Percentiles rank a stretch among this genome's conserved stretches.
phyloP scores from a whole-genome alignment of 1,284 basidiomycete genomes.

The Coriolopsis trogii region DNA sequence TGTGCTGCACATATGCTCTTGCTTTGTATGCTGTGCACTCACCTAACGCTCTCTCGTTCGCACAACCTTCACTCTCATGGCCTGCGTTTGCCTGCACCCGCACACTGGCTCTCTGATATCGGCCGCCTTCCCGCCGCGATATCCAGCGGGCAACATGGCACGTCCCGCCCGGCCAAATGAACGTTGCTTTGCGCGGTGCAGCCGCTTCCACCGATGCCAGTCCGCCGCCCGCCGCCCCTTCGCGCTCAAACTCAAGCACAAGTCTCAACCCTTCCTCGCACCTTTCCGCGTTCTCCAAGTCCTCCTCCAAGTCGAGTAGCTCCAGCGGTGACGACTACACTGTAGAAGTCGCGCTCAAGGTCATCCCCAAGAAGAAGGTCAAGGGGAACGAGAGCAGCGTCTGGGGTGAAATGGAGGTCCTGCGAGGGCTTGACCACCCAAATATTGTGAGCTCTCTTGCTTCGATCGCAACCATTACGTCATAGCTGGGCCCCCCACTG shows the following conservation, averaged over 20 bases:
- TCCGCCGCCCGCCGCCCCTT: constrained; percentile 18
- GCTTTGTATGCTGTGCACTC: background rate
- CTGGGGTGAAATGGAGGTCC: constrained; percentile 89
- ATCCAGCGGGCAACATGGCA: constrained; percentile 70
- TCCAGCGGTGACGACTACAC: constrained; percentile 35
- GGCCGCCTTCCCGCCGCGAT: background rate
- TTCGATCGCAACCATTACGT: constrained; percentile 1
- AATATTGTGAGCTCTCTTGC: constrained; percentile 71
- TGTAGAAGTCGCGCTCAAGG: constrained; percentile 85
- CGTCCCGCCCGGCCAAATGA: constrained; percentile 61
- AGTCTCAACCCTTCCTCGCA: constrained; percentile 23
- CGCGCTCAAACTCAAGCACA: constrained; percentile 22
- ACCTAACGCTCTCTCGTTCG: background rate
- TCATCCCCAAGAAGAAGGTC: constrained; percentile 91
- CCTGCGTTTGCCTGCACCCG: background rate
- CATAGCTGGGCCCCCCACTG: background rate
- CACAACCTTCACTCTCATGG: background rate
- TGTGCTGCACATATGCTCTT: constrained; percentile 18
- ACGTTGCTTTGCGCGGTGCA: constrained; percentile 61
- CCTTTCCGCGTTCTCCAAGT: constrained; percentile 15
- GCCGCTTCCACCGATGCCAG: constrained; percentile 34
- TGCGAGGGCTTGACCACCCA: constrained; percentile 85
- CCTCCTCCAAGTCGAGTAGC: constrained; percentile 9
- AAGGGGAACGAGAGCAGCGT: constrained; percentile 86
- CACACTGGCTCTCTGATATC: background rate